Evolutionary conservation across 768 basidiomycete genomes (phyloP).

Genomic region (Galerina sulciceps): DNA sequence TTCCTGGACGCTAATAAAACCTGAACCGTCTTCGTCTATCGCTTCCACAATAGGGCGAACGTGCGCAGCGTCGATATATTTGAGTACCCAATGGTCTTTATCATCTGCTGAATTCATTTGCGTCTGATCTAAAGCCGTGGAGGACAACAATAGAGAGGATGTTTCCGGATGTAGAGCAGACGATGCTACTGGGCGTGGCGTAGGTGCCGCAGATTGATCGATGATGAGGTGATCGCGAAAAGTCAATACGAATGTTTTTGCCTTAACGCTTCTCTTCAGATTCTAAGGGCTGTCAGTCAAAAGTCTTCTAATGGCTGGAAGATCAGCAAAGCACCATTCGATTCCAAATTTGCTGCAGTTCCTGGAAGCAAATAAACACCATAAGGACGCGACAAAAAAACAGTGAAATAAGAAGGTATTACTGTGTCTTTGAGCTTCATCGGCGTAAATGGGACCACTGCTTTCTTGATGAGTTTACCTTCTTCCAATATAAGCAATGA

Average conservation of each 20-base stretch:
- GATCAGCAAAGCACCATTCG: neutral
- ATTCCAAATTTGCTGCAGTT: slow-evolving; percentile 8
- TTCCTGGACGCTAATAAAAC: slow-evolving; percentile 39
- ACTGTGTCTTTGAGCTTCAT: slow-evolving; percentile 14
- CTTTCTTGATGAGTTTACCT: slow-evolving; percentile 15
- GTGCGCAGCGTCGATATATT: slow-evolving; percentile 34
- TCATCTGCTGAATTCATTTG: slow-evolving; percentile 8
- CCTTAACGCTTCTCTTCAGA: slow-evolving; percentile 44
- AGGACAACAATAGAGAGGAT: neutral
- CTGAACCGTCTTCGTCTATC: slow-evolving; percentile 44
- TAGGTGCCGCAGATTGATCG: slow-evolving; percentile 4
- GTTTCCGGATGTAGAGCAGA: neutral
- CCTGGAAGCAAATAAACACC: neutral
- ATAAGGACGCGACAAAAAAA: neutral
- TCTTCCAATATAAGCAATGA: slow-evolving; percentile 13
- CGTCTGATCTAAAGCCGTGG: neutral
- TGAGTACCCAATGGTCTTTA: slow-evolving; percentile 31
- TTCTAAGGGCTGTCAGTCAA: slow-evolving; percentile 22
- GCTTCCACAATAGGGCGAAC: slow-evolving; percentile 40
- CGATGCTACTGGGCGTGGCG: neutral
- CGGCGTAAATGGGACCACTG: slow-evolving; percentile 1
- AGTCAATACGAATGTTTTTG: slow-evolving; percentile 40
- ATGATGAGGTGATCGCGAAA: slow-evolving; percentile 39
- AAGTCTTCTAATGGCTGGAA: neutral
- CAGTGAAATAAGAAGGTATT: neutral